Percentiles rank a stretch among this genome's conserved stretches.
These are phyloP conservation scores for Leccinellum albellum DNA, from an alignment of 768 basidiomycete species.

Conservation along the genomic window DNA sequence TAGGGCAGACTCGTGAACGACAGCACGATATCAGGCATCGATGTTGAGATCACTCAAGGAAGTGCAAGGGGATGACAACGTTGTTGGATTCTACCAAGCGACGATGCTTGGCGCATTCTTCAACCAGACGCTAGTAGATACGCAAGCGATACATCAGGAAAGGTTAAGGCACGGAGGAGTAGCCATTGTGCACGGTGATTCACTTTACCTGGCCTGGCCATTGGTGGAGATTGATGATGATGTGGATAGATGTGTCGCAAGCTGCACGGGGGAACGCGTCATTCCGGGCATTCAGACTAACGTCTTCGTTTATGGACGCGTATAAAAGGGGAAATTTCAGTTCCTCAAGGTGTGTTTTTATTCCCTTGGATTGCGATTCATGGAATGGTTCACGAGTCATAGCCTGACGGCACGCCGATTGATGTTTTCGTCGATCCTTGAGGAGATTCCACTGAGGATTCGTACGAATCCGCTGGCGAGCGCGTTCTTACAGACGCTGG, in stretches of 20 bases:
- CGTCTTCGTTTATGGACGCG: slow-evolving; percentile 74
- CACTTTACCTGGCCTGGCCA: slow-evolving; percentile 3
- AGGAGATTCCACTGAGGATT: slow-evolving; percentile 82
- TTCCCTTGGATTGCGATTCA: not conserved
- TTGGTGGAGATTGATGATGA: slow-evolving; percentile 4
- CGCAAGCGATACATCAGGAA: slow-evolving; percentile 82
- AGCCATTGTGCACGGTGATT: slow-evolving; percentile 77
- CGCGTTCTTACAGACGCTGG: slow-evolving; percentile 70
- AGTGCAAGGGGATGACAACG: slow-evolving; percentile 86
- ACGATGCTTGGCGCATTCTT: slow-evolving; percentile 83
- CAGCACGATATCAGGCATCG: slow-evolving; percentile 76
- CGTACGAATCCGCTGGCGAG: slow-evolving; percentile 77
- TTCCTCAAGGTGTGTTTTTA: slow-evolving; percentile 61
- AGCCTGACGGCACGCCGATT: slow-evolving; percentile 79
- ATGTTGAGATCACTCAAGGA: slow-evolving; percentile 89
- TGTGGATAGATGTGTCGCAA: slow-evolving; percentile 64
- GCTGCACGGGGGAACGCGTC: slow-evolving; percentile 80
- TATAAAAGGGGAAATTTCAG: slow-evolving; percentile 83
- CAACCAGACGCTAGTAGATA: slow-evolving; percentile 75
- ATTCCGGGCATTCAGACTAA: slow-evolving; percentile 86
- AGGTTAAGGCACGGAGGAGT: slow-evolving; percentile 83
- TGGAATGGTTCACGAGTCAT: slow-evolving; percentile 11
- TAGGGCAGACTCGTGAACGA: slow-evolving; percentile 1
- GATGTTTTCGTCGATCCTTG: slow-evolving; percentile 81
- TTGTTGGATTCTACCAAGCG: slow-evolving; percentile 93